A percentile compares a stretch with the other conserved stretches of the same genome.
phyloP scores from a whole-genome alignment of 169 alveolate genomes.

The Cryptosporidium parvum region DNA sequence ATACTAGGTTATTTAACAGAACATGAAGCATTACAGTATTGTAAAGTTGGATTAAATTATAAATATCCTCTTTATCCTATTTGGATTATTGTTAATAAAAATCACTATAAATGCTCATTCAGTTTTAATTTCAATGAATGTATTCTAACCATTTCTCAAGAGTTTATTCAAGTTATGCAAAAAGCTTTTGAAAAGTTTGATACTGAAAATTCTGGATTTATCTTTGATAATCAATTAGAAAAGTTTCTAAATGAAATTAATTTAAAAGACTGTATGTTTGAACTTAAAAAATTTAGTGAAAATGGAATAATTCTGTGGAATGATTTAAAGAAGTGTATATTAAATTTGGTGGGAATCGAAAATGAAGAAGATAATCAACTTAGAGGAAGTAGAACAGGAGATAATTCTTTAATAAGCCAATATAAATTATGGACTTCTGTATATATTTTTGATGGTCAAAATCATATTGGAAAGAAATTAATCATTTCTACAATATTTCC shows the following conservation, averaged over 20 bases:
- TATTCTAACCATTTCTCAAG: conserved; percentile 37
- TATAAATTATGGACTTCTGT: conserved; percentile 18
- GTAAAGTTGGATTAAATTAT: conserved; percentile 86
- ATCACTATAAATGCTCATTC: conserved; percentile 80
- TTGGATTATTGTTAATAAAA: conserved; percentile 84
- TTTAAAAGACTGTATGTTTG: conserved; percentile 20
- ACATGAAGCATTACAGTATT: conserved; percentile 84
- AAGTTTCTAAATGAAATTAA: conserved; percentile 16
- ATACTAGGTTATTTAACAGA: conserved; percentile 84
- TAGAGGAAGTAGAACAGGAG: background rate
- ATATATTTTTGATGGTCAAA: conserved; percentile 57
- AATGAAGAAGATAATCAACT: conserved; percentile 3
- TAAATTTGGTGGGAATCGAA: conserved; percentile 20
- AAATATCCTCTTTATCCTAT: conserved; percentile 85
- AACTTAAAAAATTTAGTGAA: background rate
- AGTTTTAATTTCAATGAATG: conserved; percentile 38
- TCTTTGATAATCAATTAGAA: conserved; percentile 47
- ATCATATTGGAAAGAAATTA: background rate
- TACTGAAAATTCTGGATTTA: conserved; percentile 62
- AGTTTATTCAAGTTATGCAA: conserved; percentile 35
- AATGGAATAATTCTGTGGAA: conserved; percentile 68
- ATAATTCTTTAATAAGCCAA: background rate
- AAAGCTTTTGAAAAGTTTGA: conserved; percentile 68
- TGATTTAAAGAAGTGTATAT: conserved; percentile 26
- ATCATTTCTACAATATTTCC: conserved; percentile 32